Conservation (phyloP, 768 basidiomycete genomes). For the Termitomyces eurrhizus region DNA sequence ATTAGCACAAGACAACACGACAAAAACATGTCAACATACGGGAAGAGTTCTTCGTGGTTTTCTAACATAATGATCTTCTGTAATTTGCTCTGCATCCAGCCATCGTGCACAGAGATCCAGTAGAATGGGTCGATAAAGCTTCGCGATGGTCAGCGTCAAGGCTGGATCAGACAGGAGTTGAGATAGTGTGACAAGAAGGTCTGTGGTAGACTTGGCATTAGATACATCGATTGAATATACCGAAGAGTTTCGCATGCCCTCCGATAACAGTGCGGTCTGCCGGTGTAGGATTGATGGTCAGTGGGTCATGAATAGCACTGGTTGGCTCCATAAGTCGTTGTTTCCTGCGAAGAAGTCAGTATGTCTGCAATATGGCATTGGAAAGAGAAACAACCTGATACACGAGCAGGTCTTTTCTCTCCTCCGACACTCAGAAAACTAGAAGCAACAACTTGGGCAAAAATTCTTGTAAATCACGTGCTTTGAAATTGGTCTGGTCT, state of each 20-base stretch:
- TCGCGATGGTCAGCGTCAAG: constrained; percentile 60
- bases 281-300: constrained; percentile 53
- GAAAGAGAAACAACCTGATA: neutral
- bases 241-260: constrained; percentile 39
- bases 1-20: constrained; percentile 8
- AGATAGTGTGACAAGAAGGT: constrained; percentile 55
- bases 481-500: too few species aligned
- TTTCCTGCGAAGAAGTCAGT: neutral
- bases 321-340: constrained; percentile 6
- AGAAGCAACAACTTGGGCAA: neutral
- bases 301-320: constrained; percentile 48
- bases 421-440: neutral
- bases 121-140: constrained; percentile 70
- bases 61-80: constrained; percentile 59
- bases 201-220: constrained; percentile 32
- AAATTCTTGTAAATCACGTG: constrained; percentile 4
- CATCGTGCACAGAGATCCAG: constrained; percentile 80
- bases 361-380: neutral
- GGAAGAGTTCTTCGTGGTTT: constrained; percentile 67
- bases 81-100: constrained; percentile 53
- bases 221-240: constrained; percentile 33
- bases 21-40: constrained; percentile 38
- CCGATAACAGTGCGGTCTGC: constrained; percentile 47
- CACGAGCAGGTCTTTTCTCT: neutral
- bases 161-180: constrained; percentile 55